Conservation (phyloP, 345 rosid genomes). For the Citropsis articulata region DNA sequence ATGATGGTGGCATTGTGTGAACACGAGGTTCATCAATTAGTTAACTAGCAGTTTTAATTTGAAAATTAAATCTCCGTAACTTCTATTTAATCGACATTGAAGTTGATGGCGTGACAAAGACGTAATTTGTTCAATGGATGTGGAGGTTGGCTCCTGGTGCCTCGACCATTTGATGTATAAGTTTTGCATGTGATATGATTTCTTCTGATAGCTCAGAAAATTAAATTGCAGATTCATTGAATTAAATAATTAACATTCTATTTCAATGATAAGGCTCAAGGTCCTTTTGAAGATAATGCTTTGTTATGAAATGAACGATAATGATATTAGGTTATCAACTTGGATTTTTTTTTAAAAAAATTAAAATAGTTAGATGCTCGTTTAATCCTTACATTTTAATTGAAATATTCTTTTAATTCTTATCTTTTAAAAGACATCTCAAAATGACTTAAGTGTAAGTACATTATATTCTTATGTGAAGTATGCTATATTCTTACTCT, state of each 20-base stretch:
- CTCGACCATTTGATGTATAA: background rate
- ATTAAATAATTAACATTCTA: background rate
- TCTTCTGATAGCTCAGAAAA: background rate
- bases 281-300: background rate
- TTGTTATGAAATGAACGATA: background rate
- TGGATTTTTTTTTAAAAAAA: no score
- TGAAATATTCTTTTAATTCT: no score
- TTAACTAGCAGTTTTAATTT: background rate
- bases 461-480: no score
- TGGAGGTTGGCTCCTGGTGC: background rate
- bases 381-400: no score
- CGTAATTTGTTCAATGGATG: background rate
- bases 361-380: no score
- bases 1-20: background rate
- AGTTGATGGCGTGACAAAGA: background rate
- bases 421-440: no score
- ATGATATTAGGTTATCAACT: background rate
- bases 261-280: background rate
- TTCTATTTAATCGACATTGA: background rate
- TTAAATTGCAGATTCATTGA: constrained; percentile 8
- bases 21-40: background rate
- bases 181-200: constrained; percentile 9
- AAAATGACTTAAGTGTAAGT: no score
- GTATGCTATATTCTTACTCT: no score
- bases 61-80: background rate